phyloP scores from a whole-genome alignment of 108 stramenopile species.

The Cyclostephanos tholiformis region DNA sequence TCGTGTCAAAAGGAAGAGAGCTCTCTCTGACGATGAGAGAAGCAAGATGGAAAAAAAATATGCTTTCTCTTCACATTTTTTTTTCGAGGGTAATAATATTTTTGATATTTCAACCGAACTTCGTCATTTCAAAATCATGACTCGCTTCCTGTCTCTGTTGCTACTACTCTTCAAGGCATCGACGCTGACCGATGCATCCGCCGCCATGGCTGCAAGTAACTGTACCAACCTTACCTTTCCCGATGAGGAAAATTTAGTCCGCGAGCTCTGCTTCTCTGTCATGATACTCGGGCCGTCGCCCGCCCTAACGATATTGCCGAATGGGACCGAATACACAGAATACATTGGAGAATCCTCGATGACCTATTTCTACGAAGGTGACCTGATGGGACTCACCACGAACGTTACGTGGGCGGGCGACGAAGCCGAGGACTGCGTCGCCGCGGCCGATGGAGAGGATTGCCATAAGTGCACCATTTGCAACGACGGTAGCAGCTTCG shows the following conservation, averaged over 20 bases:
- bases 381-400: neutral
- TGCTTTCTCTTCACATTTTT: too few species aligned
- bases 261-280: slow-evolving; percentile 1
- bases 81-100: too few species aligned
- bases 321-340: neutral
- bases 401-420: neutral
- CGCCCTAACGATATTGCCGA: neutral
- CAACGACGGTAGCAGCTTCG: neutral
- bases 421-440: neutral
- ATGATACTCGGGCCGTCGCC: neutral
- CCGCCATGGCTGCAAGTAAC: neutral
- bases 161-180: neutral
- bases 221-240: slow-evolving; percentile 13
- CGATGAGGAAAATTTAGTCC: neutral
- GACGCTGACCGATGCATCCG: neutral
- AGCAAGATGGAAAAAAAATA: too few species aligned
- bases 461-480: neutral
- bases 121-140: too few species aligned
- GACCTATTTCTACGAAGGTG: neutral
- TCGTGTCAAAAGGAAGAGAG: too few species aligned
- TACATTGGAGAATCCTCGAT: neutral
- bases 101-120: too few species aligned
- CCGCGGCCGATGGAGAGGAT: neutral
- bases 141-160: neutral
- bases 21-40: too few species aligned